Evolutionary conservation across 176 grass and related monocot genomes (phyloP).

Genomic region (Juncus effusus): DNA sequence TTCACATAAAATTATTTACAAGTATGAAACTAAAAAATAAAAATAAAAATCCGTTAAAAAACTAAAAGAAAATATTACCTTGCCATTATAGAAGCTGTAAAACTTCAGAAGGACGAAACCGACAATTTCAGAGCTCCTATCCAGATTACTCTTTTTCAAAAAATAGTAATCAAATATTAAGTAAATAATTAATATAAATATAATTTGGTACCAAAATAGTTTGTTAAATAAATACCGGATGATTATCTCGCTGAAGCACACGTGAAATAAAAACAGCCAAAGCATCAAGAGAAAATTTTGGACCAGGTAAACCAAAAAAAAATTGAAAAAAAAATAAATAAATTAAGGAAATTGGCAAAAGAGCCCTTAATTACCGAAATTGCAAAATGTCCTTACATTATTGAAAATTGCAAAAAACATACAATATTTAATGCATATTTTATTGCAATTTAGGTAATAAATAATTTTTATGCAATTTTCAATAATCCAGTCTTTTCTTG

Average conservation of each 20-base stretch:
- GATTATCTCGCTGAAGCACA: conserved; percentile 68
- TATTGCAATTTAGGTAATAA: no score
- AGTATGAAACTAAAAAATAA: conserved; percentile 14
- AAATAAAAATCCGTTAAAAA: conserved; percentile 12
- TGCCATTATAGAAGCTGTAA: conserved; percentile 94
- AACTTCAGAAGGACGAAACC: conserved; percentile 97
- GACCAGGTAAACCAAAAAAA: no score
- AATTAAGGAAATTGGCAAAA: no score
- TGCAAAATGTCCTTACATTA: no score
- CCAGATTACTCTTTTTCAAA: conserved; percentile 79
- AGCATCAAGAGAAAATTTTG: no score
- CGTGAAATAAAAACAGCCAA: no score
- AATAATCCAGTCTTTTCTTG: no score
- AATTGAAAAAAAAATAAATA: no score
- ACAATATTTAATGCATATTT: no score
- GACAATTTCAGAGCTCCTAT: conserved; percentile 66
- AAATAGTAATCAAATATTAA: conserved; percentile 27
- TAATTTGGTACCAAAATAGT: neutral
- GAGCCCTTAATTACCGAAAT: no score
- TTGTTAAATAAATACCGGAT: conserved; percentile 51
- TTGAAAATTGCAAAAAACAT: no score
- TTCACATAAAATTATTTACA: conserved; percentile 16
- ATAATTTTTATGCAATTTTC: no score
- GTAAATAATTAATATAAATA: neutral
- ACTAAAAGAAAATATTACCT: conserved; percentile 45